Evolutionary conservation across 208 protist genomes (phyloP).

Genomic region (Wallacemonas collosoma): DNA sequence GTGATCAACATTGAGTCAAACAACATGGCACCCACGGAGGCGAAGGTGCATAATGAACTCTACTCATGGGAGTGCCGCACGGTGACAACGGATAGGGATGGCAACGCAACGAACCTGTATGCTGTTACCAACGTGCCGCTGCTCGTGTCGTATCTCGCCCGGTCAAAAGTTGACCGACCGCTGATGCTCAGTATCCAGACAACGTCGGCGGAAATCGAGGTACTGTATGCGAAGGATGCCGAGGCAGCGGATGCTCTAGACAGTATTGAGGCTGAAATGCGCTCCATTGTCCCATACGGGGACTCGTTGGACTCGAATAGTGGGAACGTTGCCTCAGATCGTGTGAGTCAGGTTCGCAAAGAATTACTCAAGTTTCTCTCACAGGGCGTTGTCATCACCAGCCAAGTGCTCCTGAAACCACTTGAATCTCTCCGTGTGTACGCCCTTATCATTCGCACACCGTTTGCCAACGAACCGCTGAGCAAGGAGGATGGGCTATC

Average conservation of each 20-base stretch:
- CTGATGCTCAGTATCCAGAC: constrained; percentile 57
- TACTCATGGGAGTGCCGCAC: constrained; percentile 75
- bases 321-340: constrained; percentile 17
- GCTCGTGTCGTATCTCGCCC: constrained; percentile 68
- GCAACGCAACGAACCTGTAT: constrained; percentile 27
- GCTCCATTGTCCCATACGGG: constrained; percentile 5
- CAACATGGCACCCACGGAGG: constrained; percentile 83
- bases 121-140: constrained; percentile 77
- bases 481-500: constrained; percentile 87
- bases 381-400: constrained; percentile 33
- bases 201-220: constrained; percentile 65
- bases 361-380: constrained; percentile 42
- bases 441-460: constrained; percentile 60
- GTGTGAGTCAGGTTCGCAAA: constrained; percentile 40
- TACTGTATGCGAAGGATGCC: constrained; percentile 48
- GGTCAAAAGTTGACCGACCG: constrained; percentile 59
- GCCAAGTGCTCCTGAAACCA: constrained; percentile 48
- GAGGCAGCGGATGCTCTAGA: constrained; percentile 20
- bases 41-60: constrained; percentile 82
- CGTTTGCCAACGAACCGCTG: constrained; percentile 42
- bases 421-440: constrained; percentile 45
- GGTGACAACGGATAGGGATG: constrained; percentile 9
- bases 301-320: constrained; percentile 4
- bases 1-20: constrained; percentile 90
- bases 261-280: constrained; percentile 41